Conservation (phyloP, 2,329 filamentous ascomycete species). For the Hymenoscyphus fructigenus region DNA sequence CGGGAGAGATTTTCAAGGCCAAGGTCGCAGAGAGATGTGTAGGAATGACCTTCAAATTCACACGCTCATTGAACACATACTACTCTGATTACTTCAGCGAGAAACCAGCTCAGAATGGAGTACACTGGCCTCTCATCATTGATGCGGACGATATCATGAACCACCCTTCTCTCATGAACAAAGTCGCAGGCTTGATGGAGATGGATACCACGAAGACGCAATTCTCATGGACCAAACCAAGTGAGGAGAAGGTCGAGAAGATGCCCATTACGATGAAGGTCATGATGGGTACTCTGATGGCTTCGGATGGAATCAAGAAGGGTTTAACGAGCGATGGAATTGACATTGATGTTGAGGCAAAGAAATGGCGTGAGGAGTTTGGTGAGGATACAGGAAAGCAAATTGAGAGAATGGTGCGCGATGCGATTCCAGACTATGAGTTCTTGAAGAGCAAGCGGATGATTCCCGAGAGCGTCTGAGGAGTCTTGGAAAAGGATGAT, state of each 20-base stretch:
- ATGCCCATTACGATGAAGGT: conserved; percentile 8
- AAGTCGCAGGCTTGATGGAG: conserved; percentile 34
- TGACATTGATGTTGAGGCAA: conserved; percentile 37
- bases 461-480: conserved; percentile 1
- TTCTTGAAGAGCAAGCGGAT: conserved; percentile 33
- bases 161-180: conserved; percentile 31
- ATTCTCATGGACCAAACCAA: conserved; percentile 36
- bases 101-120: neutral
- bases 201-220: conserved; percentile 35
- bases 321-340: conserved; percentile 34
- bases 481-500: neutral
- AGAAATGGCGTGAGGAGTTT: conserved; percentile 39
- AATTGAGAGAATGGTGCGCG: conserved; percentile 23
- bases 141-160: conserved; percentile 43
- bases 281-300: conserved; percentile 35
- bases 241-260: conserved; percentile 7
- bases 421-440: conserved; percentile 42
- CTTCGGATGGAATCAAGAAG: conserved; percentile 38
- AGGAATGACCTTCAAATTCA: conserved; percentile 35
- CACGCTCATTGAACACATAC: conserved; percentile 39
- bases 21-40: conserved; percentile 5
- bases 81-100: conserved; percentile 28
- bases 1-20: neutral
- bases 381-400: conserved; percentile 21
- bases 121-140: conserved; percentile 36